Conservation (phyloP, 305 asterid species). For the Fraxinus greggii region DNA sequence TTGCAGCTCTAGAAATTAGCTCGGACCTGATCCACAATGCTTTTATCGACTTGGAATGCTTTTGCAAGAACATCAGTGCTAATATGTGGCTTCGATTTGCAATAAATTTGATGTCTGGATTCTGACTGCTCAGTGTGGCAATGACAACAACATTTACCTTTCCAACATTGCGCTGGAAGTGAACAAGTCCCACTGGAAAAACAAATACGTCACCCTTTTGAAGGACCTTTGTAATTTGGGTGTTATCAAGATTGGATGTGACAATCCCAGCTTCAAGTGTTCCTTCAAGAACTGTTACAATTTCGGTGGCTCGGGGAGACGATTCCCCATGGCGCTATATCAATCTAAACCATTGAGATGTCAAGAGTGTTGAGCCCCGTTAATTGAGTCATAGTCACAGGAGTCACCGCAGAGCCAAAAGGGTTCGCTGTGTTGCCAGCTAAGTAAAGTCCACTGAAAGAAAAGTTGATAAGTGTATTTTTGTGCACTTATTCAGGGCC, state of each 20-base stretch:
- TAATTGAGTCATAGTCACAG: neutral
- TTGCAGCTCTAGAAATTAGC: conserved; percentile 17
- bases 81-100: conserved; percentile 18
- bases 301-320: conserved; percentile 29
- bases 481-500: no score
- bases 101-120: conserved; percentile 23
- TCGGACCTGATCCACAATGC: conserved; percentile 25
- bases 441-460: conserved; percentile 24
- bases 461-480: no score
- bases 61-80: conserved; percentile 21
- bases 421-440: conserved; percentile 33
- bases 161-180: conserved; percentile 25
- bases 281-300: conserved; percentile 24
- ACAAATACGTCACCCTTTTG: conserved; percentile 27
- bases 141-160: conserved; percentile 21
- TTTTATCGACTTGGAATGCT: conserved; percentile 26
- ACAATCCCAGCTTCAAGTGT: conserved; percentile 26
- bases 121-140: conserved; percentile 29
- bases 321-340: conserved; percentile 21
- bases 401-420: conserved; percentile 18
- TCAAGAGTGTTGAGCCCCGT: conserved; percentile 26
- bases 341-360: conserved; percentile 25
- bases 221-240: conserved; percentile 18
- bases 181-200: conserved; percentile 26
- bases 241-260: conserved; percentile 25